Evolutionary conservation across 2,329 filamentous ascomycete species (phyloP).

Genomic region (Arthrocladium fulminans): DNA sequence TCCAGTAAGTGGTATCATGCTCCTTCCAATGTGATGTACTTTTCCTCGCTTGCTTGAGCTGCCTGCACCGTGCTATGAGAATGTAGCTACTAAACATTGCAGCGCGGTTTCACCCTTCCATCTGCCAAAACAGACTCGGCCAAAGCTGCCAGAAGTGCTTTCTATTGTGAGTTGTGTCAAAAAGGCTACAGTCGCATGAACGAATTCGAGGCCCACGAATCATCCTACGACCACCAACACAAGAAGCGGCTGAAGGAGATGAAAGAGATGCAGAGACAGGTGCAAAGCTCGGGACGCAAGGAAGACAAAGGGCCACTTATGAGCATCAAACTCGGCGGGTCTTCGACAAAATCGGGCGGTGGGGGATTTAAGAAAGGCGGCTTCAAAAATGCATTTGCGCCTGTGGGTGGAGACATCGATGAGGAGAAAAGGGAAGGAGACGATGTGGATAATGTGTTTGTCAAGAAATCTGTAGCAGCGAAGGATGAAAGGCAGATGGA

Average conservation of each 20-base stretch:
- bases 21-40: not conserved
- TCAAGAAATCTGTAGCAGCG: conserved; percentile 32
- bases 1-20: conserved; percentile 9
- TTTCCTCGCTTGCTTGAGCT: not conserved
- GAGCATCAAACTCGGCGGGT: conserved; percentile 27
- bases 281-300: conserved; percentile 34
- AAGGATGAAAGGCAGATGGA: conserved; percentile 21
- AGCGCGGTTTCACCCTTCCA: conserved; percentile 31
- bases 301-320: conserved; percentile 34
- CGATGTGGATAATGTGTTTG: conserved; percentile 12
- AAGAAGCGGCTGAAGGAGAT: conserved; percentile 55
- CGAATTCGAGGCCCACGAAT: conserved; percentile 90
- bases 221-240: conserved; percentile 91
- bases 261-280: conserved; percentile 33
- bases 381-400: conserved; percentile 62
- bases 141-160: conserved; percentile 67
- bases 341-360: conserved; percentile 47
- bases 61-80: not conserved
- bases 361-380: conserved; percentile 67
- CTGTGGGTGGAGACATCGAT: conserved; percentile 22
- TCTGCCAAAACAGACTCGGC: conserved; percentile 51
- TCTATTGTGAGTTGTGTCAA: conserved; percentile 78
- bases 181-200: conserved; percentile 95
- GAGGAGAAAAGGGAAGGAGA: conserved; percentile 35
- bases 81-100: conserved; percentile 10